Percentiles rank a stretch among this genome's conserved stretches.
phyloP scores from a whole-genome alignment of 331 rosid species.

The Phaseolus coccineus region DNA sequence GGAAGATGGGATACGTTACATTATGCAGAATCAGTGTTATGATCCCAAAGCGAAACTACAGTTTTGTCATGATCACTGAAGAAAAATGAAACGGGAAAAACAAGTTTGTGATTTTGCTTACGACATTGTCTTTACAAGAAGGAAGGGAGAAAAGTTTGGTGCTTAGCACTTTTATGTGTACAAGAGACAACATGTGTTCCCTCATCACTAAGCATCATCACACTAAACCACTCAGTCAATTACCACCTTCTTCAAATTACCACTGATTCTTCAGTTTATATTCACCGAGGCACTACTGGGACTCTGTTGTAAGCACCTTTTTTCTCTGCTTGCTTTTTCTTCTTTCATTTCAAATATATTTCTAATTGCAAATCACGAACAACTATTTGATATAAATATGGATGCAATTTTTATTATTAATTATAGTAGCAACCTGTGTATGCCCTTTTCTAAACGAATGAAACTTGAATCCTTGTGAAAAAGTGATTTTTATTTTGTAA shows the following conservation, averaged over 20 bases:
- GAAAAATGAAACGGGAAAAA: neutral
- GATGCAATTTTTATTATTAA: neutral
- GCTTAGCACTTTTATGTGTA: constrained; percentile 36
- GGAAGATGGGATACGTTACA: neutral
- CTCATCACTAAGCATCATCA: constrained; percentile 40
- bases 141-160: constrained; percentile 39
- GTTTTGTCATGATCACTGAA: constrained; percentile 2
- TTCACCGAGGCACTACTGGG: neutral
- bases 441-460: neutral
- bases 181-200: constrained; percentile 34
- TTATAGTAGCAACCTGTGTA: neutral
- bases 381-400: neutral
- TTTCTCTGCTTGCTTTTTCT: neutral
- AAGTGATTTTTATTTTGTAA: neutral
- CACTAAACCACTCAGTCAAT: constrained; percentile 22
- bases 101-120: constrained; percentile 20
- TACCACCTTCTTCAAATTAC: constrained; percentile 10
- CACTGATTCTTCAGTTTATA: constrained; percentile 3
- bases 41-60: constrained; percentile 20
- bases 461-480: neutral
- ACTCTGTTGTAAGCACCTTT: neutral
- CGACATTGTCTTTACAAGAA: constrained; percentile 24
- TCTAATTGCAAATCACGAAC: neutral
- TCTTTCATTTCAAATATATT: constrained; percentile 2
- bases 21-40: constrained; percentile 7